Evolutionary conservation across 331 rosid species (phyloP), one percentile per base, ranked within the genome.

Genomic region (Rosa hybrid): DNA sequence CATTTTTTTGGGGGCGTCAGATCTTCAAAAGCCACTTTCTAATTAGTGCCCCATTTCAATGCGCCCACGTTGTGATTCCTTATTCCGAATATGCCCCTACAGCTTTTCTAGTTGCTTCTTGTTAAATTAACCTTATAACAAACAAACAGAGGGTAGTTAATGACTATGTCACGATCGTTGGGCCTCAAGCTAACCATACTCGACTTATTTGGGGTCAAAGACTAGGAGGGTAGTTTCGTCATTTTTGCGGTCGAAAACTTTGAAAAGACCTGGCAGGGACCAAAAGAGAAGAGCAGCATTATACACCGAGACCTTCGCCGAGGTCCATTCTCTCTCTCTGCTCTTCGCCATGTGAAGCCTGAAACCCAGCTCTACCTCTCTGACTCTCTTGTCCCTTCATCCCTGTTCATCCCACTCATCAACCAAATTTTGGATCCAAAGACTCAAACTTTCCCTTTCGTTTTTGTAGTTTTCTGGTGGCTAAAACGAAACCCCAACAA

Each of bases 401-500:
- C 71, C 13, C 4, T 5, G 1, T 69, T 41, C 51, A 8, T 68
- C 42, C 17, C 25, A 38, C 72, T 13, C 71, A 30, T 30, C 12
- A 45, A 46, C 30, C 25, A 30, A 63, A 70, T 84, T 65, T 53
- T 14, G 13, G 14, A 13, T 72, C 16, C 59, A 75, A 53, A 59
- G 63, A 48, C 34, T 72, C 77, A 20, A 82, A 20, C 65, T 75
- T 54, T 9, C 20, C 46, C 42, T 4, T 7, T 41, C 27, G 57
- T 14, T 51, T 7, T 45, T 49, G 4, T 71, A 72, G 63, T 41
- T 44, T 49, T 68, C 51, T 18, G n/a, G 78, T 63, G 67, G 2
- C 41, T 7, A 87, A 83, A 91, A 78, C 83, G 86, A 89, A 83
- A 85, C 88, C 2, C 88, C 82, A 91, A 85, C 94, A 84, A 90